A percentile compares a stretch with the other conserved stretches of the same genome.
These are phyloP conservation scores for Liquidambar formosana DNA, from an alignment of 164 flowering plant genomes.

Conservation along the genomic window DNA sequence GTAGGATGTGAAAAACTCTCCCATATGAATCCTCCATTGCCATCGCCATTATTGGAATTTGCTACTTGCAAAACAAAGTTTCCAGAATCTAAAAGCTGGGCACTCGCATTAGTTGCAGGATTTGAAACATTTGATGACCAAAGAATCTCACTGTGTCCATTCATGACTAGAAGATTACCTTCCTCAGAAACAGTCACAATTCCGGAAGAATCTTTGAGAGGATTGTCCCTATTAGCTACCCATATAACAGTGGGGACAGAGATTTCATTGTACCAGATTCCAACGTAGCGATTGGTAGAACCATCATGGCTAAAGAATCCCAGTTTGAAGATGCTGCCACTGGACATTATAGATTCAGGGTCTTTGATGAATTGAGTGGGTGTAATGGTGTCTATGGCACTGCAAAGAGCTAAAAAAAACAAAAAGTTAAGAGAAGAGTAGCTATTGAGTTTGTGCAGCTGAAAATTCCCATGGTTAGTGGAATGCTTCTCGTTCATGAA, in stretches of 20 bases:
- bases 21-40: conserved; percentile 19
- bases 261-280: conserved; percentile 19
- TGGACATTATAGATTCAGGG: conserved; percentile 8
- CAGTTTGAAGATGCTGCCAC: conserved; percentile 17
- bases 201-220: conserved; percentile 29
- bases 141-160: conserved; percentile 18
- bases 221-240: conserved; percentile 43
- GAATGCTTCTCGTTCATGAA: too few species aligned
- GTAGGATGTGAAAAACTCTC: conserved; percentile 26
- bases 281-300: conserved; percentile 20
- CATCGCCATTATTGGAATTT: neutral
- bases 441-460: too few species aligned
- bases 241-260: conserved; percentile 24
- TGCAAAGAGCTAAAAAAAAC: neutral
- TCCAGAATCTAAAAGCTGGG: conserved; percentile 29
- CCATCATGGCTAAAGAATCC: conserved; percentile 36
- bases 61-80: conserved; percentile 26
- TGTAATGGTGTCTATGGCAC: conserved; percentile 18
- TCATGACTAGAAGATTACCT: conserved; percentile 29
- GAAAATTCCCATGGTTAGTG: neutral
- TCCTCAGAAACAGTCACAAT: conserved; percentile 12
- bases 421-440: neutral
- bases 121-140: conserved; percentile 32
- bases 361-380: conserved; percentile 11
- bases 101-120: conserved; percentile 16